Evolutionary conservation across 805 yeast species (phyloP).

Genomic region (Starmerella riodocensis): DNA sequence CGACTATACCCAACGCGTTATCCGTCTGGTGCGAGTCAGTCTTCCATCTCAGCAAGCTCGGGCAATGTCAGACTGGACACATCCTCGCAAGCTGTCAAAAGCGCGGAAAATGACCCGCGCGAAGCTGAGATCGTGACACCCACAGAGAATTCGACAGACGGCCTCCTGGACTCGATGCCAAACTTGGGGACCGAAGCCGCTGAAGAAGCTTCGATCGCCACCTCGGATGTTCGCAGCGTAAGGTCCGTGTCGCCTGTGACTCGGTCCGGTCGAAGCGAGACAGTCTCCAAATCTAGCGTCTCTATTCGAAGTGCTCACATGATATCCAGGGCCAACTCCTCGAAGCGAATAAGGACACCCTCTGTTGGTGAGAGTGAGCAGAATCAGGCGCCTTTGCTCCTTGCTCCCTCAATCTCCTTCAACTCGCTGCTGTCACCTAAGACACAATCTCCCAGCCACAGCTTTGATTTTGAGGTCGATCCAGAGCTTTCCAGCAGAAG

Average conservation of each 20-base stretch:
- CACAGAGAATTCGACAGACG: too few species aligned
- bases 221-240: too few species aligned
- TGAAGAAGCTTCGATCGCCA: too few species aligned
- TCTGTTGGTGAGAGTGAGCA: not conserved
- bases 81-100: not conserved
- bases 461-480: conserved; percentile 11
- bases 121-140: not conserved
- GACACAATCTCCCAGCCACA: not conserved
- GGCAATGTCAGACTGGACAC: not conserved
- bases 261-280: not conserved
- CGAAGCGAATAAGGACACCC: not conserved
- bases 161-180: too few species aligned
- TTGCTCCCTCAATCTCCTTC: conserved; percentile 8
- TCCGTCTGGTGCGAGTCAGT: not conserved
- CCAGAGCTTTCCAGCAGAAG: conserved; percentile 9
- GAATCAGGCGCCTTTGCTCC: not conserved
- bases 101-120: not conserved
- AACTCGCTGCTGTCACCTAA: conserved; percentile 1
- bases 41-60: not conserved
- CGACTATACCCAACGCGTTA: not conserved
- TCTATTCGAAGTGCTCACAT: not conserved
- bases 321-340: not conserved
- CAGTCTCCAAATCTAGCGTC: not conserved
- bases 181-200: too few species aligned
- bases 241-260: not conserved